Conservation (phyloP, 2,329 filamentous ascomycete genomes). For the Penicillium olsonii region DNA sequence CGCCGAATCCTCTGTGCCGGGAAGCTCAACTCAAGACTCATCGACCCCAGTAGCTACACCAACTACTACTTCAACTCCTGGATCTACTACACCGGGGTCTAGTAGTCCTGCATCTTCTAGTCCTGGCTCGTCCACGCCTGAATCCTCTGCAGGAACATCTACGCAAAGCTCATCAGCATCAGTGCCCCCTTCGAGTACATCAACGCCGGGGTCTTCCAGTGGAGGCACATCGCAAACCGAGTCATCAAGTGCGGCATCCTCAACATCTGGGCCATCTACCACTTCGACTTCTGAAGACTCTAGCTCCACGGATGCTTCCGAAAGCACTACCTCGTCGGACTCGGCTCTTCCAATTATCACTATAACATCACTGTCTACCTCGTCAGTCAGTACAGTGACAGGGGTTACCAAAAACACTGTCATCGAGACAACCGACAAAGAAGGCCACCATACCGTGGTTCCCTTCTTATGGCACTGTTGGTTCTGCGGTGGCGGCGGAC, state of each 20-base stretch:
- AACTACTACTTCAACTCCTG: too few species aligned
- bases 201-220: background rate
- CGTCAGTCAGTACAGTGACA: background rate
- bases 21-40: too few species aligned
- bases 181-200: too few species aligned
- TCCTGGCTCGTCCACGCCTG: background rate
- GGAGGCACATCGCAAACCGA: background rate
- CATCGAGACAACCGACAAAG: background rate
- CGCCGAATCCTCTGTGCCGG: background rate
- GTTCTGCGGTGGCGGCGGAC: background rate
- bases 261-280: background rate
- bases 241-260: background rate
- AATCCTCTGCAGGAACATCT: background rate
- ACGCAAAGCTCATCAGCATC: background rate
- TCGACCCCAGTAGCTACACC: too few species aligned
- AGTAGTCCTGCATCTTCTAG: background rate
- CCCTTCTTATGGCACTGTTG: background rate
- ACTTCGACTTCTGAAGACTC: background rate
- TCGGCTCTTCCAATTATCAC: background rate
- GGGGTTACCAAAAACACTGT: background rate
- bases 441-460: background rate
- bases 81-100: background rate
- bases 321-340: background rate
- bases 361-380: background rate
- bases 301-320: background rate